A percentile compares a stretch with the other conserved stretches of the same genome.
Conservation (phyloP, 1,139 yeast genomes). For the Geotrichum klebahnii region DNA sequence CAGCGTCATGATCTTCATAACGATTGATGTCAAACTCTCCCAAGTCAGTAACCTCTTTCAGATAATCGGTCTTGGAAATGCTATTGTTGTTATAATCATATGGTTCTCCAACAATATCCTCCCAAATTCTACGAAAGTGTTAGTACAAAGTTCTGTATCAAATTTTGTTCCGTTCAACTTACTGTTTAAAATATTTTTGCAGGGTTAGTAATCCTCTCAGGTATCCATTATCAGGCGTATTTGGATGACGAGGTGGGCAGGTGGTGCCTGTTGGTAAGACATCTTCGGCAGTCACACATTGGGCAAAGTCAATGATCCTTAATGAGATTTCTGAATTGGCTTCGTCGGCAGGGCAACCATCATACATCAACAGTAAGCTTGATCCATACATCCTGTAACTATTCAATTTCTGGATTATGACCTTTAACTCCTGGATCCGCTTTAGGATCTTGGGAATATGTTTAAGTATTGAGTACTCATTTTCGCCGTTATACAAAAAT, state of each 20-base stretch:
- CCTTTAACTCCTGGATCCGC: slow-evolving; percentile 56
- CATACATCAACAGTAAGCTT: slow-evolving; percentile 82
- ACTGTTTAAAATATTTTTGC: slow-evolving; percentile 50
- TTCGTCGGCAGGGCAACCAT: slow-evolving; percentile 45
- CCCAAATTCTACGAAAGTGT: slow-evolving; percentile 27
- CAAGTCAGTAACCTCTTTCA: slow-evolving; percentile 1
- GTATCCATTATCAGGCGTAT: slow-evolving; percentile 74
- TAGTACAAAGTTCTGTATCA: neutral
- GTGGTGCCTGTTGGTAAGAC: slow-evolving; percentile 41
- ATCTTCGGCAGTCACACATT: slow-evolving; percentile 74
- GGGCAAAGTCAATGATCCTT: slow-evolving; percentile 91
- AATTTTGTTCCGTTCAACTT: slow-evolving; percentile 2
- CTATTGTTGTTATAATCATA: neutral
- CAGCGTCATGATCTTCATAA: slow-evolving; percentile 10
- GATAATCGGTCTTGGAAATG: neutral
- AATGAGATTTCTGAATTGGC: slow-evolving; percentile 45
- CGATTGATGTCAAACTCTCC: slow-evolving; percentile 16
- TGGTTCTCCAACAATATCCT: slow-evolving; percentile 27
- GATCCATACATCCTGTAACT: slow-evolving; percentile 95
- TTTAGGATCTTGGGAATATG: slow-evolving; percentile 65
- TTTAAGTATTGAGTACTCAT: slow-evolving; percentile 54
- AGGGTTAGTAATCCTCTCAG: slow-evolving; percentile 73
- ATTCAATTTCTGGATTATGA: slow-evolving; percentile 51
- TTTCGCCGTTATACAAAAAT: slow-evolving; percentile 71
- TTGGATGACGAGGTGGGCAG: slow-evolving; percentile 67